Conservation (phyloP, 495 filamentous ascomycete genomes). For the Tirmania nivea region DNA sequence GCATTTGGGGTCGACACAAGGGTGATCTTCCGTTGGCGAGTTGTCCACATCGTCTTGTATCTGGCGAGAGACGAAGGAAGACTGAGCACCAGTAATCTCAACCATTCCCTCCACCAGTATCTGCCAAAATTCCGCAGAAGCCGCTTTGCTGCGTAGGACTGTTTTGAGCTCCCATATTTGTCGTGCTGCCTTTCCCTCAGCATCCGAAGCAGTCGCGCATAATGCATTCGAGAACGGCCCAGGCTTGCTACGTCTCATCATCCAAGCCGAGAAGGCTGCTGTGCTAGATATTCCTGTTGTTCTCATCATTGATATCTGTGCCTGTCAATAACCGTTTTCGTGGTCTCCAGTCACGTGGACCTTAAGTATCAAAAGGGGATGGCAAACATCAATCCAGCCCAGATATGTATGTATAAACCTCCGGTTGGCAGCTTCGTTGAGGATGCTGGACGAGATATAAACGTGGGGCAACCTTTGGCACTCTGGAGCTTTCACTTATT, state of each 20-base stretch:
- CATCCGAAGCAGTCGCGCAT: neutral
- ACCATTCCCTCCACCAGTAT: conserved; percentile 45
- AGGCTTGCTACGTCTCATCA: neutral
- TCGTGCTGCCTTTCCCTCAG: neutral
- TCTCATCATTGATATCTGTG: no score
- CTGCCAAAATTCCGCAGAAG: conserved; percentile 44
- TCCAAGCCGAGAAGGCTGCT: neutral
- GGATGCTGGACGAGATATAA: no score
- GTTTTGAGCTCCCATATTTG: neutral
- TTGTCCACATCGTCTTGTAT: conserved; percentile 38
- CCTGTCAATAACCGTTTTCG: no score
- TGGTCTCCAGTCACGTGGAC: no score
- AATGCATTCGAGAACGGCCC: neutral
- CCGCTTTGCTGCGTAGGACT: conserved; percentile 20
- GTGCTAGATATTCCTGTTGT: neutral
- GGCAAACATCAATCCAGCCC: no score
- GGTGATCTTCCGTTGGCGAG: conserved; percentile 35
- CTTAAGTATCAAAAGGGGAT: no score
- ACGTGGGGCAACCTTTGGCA: no score
- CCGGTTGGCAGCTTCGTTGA: no score
- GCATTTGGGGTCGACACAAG: conserved; percentile 34
- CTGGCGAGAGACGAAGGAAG: conserved; percentile 47
- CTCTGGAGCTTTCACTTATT: no score
- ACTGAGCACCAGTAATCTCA: conserved; percentile 42
- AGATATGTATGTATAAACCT: no score